Percentiles rank a stretch among this genome's conserved stretches.
These are phyloP conservation scores for Helotiales sp. DNA, from an alignment of 2,329 filamentous ascomycete genomes.

Conservation along the genomic window DNA sequence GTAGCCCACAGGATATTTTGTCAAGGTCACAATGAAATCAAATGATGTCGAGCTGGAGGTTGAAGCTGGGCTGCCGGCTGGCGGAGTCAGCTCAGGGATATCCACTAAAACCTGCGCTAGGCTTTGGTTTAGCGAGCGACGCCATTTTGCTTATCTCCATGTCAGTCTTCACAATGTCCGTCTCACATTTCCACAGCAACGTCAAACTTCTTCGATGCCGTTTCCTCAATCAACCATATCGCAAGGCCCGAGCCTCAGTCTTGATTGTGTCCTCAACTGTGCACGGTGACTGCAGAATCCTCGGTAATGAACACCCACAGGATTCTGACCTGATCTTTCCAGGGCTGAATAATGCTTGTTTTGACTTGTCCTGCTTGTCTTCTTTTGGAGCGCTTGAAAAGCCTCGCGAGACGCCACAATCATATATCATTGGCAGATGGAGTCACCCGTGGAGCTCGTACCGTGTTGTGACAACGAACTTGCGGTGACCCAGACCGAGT, in stretches of 20 bases:
- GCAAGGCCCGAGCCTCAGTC: neutral
- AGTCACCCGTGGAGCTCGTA: neutral
- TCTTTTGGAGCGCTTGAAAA: slow-evolving; percentile 3
- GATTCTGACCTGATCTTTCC: slow-evolving; percentile 4
- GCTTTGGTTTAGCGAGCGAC: neutral
- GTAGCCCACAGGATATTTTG: too few relatives aligned
- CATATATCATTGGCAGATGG: neutral
- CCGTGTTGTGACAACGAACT: slow-evolving; percentile 5
- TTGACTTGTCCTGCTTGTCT: slow-evolving; percentile 1
- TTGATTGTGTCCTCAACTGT: neutral
- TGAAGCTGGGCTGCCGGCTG: too few relatives aligned
- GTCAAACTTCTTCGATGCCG: neutral
- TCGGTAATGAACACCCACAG: neutral
- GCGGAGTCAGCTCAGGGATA: too few relatives aligned
- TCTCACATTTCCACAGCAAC: neutral
- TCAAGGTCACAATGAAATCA: too few relatives aligned
- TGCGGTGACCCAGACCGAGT: slow-evolving; percentile 9
- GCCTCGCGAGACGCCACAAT: slow-evolving; percentile 11
- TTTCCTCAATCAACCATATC: neutral
- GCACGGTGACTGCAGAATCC: neutral
- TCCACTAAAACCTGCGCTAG: neutral
- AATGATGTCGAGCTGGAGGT: too few relatives aligned
- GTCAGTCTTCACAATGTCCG: neutral
- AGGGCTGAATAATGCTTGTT: slow-evolving; percentile 11
- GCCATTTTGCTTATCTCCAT: neutral